Conservation (phyloP, 352 stramenopile genomes). For the Pythium sp. region DNA sequence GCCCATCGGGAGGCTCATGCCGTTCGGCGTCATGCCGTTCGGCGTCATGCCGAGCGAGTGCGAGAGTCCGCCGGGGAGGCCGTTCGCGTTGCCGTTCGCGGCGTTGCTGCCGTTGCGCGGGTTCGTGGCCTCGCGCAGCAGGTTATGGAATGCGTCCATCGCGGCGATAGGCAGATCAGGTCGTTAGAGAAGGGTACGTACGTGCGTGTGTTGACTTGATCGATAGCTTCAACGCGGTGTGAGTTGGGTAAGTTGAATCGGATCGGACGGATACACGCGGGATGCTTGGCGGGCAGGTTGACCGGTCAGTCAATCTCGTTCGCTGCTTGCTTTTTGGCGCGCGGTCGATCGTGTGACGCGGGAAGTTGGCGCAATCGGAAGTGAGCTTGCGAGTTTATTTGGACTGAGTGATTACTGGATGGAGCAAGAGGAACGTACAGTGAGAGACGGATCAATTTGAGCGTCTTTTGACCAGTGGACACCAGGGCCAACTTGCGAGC, state of each 20-base stretch:
- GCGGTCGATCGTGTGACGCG: background rate
- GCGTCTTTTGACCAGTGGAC: background rate
- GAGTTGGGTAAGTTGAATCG: background rate
- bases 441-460: background rate
- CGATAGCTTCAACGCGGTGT: slow-evolving; percentile 8
- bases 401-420: slow-evolving; percentile 11
- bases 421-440: background rate
- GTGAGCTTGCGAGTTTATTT: background rate
- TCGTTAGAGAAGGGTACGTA: background rate
- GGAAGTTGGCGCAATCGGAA: slow-evolving; percentile 18
- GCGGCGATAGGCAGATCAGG: background rate
- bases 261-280: background rate
- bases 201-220: background rate
- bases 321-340: too few species aligned
- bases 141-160: slow-evolving; percentile 81
- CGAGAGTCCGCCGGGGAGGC: slow-evolving; percentile 29
- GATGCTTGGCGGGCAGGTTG: background rate
- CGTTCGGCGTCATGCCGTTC: slow-evolving; percentile 36
- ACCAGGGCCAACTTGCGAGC: background rate
- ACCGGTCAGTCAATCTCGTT: background rate
- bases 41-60: slow-evolving; percentile 42
- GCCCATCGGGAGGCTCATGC: slow-evolving; percentile 27
- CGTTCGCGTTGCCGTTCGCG: slow-evolving; percentile 21
- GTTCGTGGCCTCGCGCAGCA: slow-evolving; percentile 63
- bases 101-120: slow-evolving; percentile 33